phyloP scores from a whole-genome alignment of 2,329 filamentous ascomycete species.

The Nectriaceae sp. region DNA sequence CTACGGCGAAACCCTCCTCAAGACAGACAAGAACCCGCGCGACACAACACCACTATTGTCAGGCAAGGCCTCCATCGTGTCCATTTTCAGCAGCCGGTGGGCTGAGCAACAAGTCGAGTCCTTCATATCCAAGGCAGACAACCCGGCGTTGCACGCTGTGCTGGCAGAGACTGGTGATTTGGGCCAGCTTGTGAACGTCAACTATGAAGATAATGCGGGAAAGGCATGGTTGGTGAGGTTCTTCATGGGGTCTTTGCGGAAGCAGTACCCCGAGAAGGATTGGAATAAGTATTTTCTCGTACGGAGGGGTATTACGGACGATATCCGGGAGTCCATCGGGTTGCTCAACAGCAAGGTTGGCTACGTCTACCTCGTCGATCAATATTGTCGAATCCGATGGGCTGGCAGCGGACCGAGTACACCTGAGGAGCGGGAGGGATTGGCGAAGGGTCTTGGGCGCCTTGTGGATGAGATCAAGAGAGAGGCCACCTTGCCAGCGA shows the following conservation, averaged over 20 bases:
- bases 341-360: constrained; percentile 89
- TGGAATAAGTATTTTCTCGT: constrained; percentile 66
- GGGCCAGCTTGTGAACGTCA: constrained; percentile 82
- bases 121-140: constrained; percentile 66
- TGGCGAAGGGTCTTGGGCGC: constrained; percentile 65
- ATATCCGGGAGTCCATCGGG: constrained; percentile 64
- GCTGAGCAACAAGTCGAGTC: constrained; percentile 76
- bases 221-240: constrained; percentile 60
- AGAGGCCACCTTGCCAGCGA: constrained; percentile 34
- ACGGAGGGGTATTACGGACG: constrained; percentile 57
- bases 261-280: constrained; percentile 50
- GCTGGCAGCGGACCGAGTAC: constrained; percentile 76
- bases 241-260: constrained; percentile 57
- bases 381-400: constrained; percentile 89
- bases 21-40: constrained; percentile 47
- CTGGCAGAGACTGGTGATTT: constrained; percentile 54
- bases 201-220: constrained; percentile 80
- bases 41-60: constrained; percentile 77
- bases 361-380: constrained; percentile 89
- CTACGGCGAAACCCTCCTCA: constrained; percentile 73
- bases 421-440: constrained; percentile 64
- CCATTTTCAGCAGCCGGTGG: constrained; percentile 82
- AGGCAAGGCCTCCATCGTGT: constrained; percentile 76
- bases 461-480: constrained; percentile 60
- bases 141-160: constrained; percentile 68